Percentiles rank a stretch among this genome's conserved stretches.
Conservation (phyloP, 2,329 filamentous ascomycete species). For the Trichophyton mentagrophytes region DNA sequence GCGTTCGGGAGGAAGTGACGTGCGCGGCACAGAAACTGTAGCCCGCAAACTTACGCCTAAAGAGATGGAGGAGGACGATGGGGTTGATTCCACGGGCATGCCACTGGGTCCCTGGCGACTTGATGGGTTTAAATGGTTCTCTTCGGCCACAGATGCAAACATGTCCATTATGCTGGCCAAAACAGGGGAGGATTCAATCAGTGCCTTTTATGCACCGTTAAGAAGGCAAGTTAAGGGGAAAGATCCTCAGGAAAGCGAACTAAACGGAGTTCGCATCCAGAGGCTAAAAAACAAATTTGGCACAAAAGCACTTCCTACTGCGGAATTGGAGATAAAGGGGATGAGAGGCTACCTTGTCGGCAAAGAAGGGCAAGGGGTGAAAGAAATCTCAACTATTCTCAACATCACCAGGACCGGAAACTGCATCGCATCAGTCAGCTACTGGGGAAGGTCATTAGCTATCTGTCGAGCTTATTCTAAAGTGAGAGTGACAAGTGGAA, state of each 20-base stretch:
- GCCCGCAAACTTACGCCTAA: constrained; percentile 29
- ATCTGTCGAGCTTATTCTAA: constrained; percentile 32
- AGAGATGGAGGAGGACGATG: constrained; percentile 18
- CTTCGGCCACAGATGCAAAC: constrained; percentile 50
- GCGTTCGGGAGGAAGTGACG: constrained; percentile 54
- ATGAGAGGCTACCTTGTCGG: constrained; percentile 56
- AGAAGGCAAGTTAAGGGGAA: constrained; percentile 25
- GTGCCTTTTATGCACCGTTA: constrained; percentile 53
- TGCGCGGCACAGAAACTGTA: constrained; percentile 53
- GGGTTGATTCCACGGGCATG: constrained; percentile 19
- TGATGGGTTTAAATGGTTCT: constrained; percentile 58
- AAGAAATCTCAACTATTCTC: constrained; percentile 55
- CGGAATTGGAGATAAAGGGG: constrained; percentile 53
- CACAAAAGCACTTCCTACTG: constrained; percentile 56
- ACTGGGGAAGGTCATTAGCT: constrained; percentile 29
- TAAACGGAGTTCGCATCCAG: constrained; percentile 56
- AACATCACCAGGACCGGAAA: constrained; percentile 47
- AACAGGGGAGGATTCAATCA: constrained; percentile 40
- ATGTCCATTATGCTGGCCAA: constrained; percentile 53
- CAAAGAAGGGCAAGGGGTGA: constrained; percentile 51
- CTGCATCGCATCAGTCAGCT: constrained; percentile 26
- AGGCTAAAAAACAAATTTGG: constrained; percentile 62
- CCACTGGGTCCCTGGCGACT: constrained; percentile 48
- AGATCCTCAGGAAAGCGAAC: constrained; percentile 24
- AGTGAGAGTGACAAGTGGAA: constrained; percentile 26